Evolutionary conservation across 495 filamentous ascomycete genomes (phyloP).

Genomic region (Tricharina praecox): DNA sequence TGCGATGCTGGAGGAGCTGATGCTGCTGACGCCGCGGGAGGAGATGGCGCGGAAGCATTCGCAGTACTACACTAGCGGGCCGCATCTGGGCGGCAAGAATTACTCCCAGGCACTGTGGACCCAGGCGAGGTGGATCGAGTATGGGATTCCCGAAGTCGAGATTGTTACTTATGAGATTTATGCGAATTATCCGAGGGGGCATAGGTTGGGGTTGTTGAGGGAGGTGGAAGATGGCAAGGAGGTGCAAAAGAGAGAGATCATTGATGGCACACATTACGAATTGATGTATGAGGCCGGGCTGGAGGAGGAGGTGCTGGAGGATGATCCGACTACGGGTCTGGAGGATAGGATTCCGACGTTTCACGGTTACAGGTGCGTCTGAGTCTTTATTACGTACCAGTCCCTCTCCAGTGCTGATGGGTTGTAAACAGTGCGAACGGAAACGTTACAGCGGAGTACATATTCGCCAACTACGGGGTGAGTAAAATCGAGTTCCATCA

Average conservation of each 20-base stretch:
- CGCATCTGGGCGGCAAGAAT: conserved; percentile 82
- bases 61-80: conserved; percentile 73
- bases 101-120: conserved; percentile 78
- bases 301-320: conserved; percentile 69
- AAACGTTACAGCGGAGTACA: conserved; percentile 64
- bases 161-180: conserved; percentile 79
- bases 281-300: conserved; percentile 23
- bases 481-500: too few species aligned
- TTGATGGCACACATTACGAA: conserved; percentile 5
- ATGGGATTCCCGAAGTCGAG: conserved; percentile 47
- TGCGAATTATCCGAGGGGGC: conserved; percentile 71
- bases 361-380: conserved; percentile 92
- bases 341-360: conserved; percentile 73
- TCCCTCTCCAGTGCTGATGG: too few species aligned
- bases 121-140: conserved; percentile 63
- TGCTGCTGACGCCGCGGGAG: conserved; percentile 2
- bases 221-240: conserved; percentile 18
- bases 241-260: not conserved
- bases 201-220: conserved; percentile 61
- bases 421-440: conserved; percentile 38
- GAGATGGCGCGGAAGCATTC: conserved; percentile 47
- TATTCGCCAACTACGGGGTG: conserved; percentile 52
- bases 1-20: not conserved
- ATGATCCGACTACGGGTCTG: conserved; percentile 61
- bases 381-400: too few species aligned